A percentile compares a stretch with the other conserved stretches of the same genome.
These are phyloP conservation scores for Colletotrichum incanum DNA, from an alignment of 2,329 filamentous ascomycete genomes.

Conservation along the genomic window DNA sequence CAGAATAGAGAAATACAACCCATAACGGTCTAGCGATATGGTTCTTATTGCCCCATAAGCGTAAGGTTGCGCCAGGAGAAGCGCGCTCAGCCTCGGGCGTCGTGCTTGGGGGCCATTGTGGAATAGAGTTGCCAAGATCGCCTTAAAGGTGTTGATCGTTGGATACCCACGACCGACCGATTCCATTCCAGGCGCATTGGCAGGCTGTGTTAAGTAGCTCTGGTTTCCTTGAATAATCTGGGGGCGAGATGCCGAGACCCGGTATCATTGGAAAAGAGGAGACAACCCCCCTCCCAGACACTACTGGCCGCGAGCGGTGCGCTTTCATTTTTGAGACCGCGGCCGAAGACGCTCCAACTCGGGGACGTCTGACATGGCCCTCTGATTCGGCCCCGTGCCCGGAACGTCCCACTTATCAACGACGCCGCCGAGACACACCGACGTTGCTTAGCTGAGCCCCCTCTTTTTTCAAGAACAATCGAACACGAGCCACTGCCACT, in stretches of 20 bases:
- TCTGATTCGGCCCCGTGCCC: constrained; percentile 34
- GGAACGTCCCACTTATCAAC: constrained; percentile 10
- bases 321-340: not conserved
- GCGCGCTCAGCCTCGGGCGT: not conserved
- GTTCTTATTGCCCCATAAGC: not conserved
- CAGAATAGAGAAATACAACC: not conserved
- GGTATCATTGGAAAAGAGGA: constrained; percentile 11
- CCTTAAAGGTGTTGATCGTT: not conserved
- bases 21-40: constrained; percentile 3
- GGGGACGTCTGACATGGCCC: constrained; percentile 3
- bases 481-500: constrained; percentile 19
- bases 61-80: not conserved
- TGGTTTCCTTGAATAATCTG: constrained; percentile 4
- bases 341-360: constrained; percentile 20
- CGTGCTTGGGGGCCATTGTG: not conserved
- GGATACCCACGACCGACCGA: not conserved
- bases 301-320: not conserved
- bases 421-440: constrained; percentile 17
- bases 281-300: not conserved
- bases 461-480: constrained; percentile 18
- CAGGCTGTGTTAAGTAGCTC: not conserved
- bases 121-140: not conserved
- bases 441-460: not conserved
- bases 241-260: constrained; percentile 28
- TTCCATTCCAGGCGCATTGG: not conserved